Conservation (phyloP, 176 grass and related monocot species). For the Triticum dicoccoides region DNA sequence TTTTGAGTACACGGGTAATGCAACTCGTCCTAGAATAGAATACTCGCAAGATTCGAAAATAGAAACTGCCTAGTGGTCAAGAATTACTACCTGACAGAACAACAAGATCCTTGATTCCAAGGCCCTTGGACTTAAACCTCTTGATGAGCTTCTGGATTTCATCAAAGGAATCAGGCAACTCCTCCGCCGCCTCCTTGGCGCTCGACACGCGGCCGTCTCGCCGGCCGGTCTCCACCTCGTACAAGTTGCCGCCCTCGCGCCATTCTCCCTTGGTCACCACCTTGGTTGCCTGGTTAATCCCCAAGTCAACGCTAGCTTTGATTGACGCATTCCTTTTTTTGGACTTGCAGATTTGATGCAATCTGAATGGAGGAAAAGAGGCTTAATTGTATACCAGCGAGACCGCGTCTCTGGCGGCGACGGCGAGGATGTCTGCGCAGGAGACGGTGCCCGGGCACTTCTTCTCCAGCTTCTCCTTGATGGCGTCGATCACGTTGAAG, state of each 20-base stretch:
- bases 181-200: conserved; percentile 33
- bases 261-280: conserved; percentile 46
- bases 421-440: conserved; percentile 71
- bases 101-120: conserved; percentile 64
- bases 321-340: no score
- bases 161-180: conserved; percentile 65
- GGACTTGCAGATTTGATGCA: not conserved
- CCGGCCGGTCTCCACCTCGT: conserved; percentile 68
- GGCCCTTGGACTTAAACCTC: conserved; percentile 58
- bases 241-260: conserved; percentile 59
- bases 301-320: not conserved
- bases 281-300: conserved; percentile 36
- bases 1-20: not conserved
- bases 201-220: conserved; percentile 48
- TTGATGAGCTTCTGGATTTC: conserved; percentile 47
- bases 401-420: conserved; percentile 51
- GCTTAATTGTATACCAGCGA: conserved; percentile 16
- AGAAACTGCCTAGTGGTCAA: not conserved
- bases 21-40: not conserved
- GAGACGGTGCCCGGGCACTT: conserved; percentile 40
- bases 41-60: not conserved
- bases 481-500: conserved; percentile 39
- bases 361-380: not conserved
- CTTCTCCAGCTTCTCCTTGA: conserved; percentile 39
- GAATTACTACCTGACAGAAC: conserved; percentile 68